Base-by-base conservation (phyloP, 2,329 filamentous ascomycete species). In the Ceratocystis diversiconidia region DNA sequence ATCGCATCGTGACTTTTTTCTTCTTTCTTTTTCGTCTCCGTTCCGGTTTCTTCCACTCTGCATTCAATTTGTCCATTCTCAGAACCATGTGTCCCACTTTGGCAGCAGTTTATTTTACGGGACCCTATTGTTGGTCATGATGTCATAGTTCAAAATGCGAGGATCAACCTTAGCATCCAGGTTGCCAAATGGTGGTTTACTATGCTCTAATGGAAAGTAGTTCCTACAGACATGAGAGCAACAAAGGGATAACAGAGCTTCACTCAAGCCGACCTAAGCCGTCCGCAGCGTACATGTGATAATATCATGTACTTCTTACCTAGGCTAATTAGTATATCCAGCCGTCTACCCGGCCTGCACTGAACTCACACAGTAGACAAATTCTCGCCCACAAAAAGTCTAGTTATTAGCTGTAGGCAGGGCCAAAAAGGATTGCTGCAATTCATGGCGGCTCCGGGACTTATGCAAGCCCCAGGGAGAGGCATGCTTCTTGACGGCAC, bases 41-140 rank as follows among this genome's bases (percentile, higher is more conserved):
- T 59, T 59, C 55, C 55, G 55, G 55, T 59, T 59, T 59, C 17
- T 59, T 36, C 55, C 55, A 32, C 55, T 30, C 55, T n/a, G 55
- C 15, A n/a, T 59, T 59, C 28, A 36, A 59, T 19, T n/a, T 59
- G 55, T 10, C 55, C 55, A 59, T 59, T 59, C 30, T 32, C 36
- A 15, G 52, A n/a, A 30, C 10, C 52, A 7, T 30, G 28, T 28
- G 52, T 32, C 32, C 28, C 55, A 36, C 55, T 36, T 59, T 32
- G 55, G 15, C 55, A 59, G 55, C 28, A 30, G 55, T 36, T 59
- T 59, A 32, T 59, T 59, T 59, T 36, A 30, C 55, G 28, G 55
- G 30, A 10, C 48, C 28, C 32, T 8, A 32, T 36, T 17, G 55
- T 19, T 19, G 30, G 28, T 12, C 28, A 30, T 59, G 55, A 59